Base-by-base conservation (phyloP, 2,329 filamentous ascomycete species). In the Microascus cirrosus region DNA sequence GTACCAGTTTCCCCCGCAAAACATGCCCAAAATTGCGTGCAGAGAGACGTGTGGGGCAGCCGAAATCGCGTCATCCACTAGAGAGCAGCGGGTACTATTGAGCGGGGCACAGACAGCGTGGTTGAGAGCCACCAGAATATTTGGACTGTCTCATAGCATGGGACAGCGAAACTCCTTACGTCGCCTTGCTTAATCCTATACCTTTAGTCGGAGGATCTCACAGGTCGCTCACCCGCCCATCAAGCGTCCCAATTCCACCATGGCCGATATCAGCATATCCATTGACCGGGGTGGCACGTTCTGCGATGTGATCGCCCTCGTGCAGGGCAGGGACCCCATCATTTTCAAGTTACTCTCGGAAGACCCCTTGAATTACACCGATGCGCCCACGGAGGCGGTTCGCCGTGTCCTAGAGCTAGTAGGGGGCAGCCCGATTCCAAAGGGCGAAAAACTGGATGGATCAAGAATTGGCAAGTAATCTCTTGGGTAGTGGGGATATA, bases 361-460 rank as follows among this genome's bases (percentile, higher is more conserved):
- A 65, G 92, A 96, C 69, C 92, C 92, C 2, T 80, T 83, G 58
- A 96, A 96, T 74, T 96, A 96, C 73, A 79, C 85, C n/a, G 92
- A 96, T 76, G 92, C 92, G 15, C 92, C 92, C 2, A 80, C 95
- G 20, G 92, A 96, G 75, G 91, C 91, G 32, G 96, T 96, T 67
- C 84, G 91, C 18, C 85, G 92, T 59, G 85, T 96, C 59, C 83
- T 96, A 71, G 36, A 42, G 36, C 36, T 42, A 3, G 36, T 42
- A 22, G n/a, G 42, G 2, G 42, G 15, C 2, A 48, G 4, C 4
- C 36, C 36, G 4, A 42, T 42, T 13, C 36, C 36, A 13, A 42
- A 42, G 18, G 36, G 36, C 36, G 36, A 42, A n/a, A 42, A 42
- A 13, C 36, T 42, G 15, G 36, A 42, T 12, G 36, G 36, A 32